Evolutionary conservation across 2,329 filamentous ascomycete genomes (phyloP).

Genomic region (Talaromyces islandicus): DNA sequence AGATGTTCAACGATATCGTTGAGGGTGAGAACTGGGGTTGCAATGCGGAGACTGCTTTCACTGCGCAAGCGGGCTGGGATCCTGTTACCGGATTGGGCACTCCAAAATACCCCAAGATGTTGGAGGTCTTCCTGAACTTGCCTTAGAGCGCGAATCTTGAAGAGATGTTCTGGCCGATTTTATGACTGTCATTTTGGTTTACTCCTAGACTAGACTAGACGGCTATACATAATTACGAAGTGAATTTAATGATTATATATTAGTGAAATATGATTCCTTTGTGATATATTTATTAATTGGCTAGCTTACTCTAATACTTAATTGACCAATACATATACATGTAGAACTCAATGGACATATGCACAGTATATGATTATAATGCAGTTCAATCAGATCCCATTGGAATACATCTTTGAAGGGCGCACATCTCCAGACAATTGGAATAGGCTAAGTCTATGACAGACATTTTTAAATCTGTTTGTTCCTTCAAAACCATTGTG

Average conservation of each 20-base stretch:
- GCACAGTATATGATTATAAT: too few relatives aligned
- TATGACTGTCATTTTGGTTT: background rate
- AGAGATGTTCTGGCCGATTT: background rate
- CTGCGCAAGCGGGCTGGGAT: constrained; percentile 22
- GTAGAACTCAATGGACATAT: too few relatives aligned
- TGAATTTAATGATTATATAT: background rate
- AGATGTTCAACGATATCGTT: background rate
- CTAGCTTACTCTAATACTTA: too few relatives aligned
- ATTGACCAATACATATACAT: too few relatives aligned
- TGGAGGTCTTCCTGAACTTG: background rate
- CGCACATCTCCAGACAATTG: too few relatives aligned
- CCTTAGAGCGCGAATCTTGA: background rate
- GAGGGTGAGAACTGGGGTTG: constrained; percentile 1
- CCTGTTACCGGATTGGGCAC: constrained; percentile 27
- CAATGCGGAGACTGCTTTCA: background rate
- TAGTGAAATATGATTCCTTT: background rate
- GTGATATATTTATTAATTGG: too few relatives aligned
- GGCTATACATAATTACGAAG: background rate
- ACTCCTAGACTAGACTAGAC: background rate
- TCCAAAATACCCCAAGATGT: constrained; percentile 12
- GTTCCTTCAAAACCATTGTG: too few relatives aligned
- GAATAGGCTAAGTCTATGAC: too few relatives aligned
- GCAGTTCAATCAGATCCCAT: too few relatives aligned
- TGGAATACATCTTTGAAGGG: too few relatives aligned
- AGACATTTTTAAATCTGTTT: too few relatives aligned